Evolutionary conservation across 371 early-diverging fungal species (phyloP).

Genomic region (Mucor piriformis): DNA sequence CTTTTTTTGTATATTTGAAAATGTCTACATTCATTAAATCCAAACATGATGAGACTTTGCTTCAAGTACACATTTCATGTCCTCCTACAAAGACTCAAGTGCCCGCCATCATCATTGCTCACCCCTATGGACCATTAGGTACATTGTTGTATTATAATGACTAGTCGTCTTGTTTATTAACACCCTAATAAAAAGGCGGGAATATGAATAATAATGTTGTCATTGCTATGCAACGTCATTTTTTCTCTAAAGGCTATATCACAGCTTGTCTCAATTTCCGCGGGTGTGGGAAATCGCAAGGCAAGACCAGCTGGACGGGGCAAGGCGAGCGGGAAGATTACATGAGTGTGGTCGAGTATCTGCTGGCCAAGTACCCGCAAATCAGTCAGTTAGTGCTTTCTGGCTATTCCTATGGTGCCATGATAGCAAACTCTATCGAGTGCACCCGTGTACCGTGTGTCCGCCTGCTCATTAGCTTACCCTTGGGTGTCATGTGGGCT

Average conservation of each 20-base stretch:
- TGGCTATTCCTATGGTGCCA: conserved; percentile 54
- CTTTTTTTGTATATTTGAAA: neutral
- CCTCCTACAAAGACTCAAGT: neutral
- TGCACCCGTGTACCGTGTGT: conserved; percentile 19
- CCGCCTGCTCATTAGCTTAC: conserved; percentile 44
- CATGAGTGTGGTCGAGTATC: conserved; percentile 45
- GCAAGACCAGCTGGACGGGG: conserved; percentile 61
- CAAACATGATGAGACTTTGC: neutral
- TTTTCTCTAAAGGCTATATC: conserved; percentile 30
- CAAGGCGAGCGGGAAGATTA: conserved; percentile 62
- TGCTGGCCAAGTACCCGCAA: conserved; percentile 13
- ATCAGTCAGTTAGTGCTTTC: conserved; percentile 12
- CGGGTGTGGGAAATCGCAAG: conserved; percentile 57
- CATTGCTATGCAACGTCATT: conserved; percentile 34
- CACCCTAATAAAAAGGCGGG: conserved; percentile 28
- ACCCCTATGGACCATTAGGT: conserved; percentile 57
- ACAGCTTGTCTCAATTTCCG: conserved; percentile 56
- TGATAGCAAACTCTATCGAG: conserved; percentile 45
- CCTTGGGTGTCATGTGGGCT: conserved; percentile 47
- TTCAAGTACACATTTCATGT: neutral
- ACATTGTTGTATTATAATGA: neutral
- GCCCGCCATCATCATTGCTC: conserved; percentile 43
- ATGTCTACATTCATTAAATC: neutral
- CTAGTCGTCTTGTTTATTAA: neutral
- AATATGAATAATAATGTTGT: conserved; percentile 51